Evolutionary conservation across 495 filamentous ascomycete species (phyloP).

Genomic region (Talaromyces nanjingensis): DNA sequence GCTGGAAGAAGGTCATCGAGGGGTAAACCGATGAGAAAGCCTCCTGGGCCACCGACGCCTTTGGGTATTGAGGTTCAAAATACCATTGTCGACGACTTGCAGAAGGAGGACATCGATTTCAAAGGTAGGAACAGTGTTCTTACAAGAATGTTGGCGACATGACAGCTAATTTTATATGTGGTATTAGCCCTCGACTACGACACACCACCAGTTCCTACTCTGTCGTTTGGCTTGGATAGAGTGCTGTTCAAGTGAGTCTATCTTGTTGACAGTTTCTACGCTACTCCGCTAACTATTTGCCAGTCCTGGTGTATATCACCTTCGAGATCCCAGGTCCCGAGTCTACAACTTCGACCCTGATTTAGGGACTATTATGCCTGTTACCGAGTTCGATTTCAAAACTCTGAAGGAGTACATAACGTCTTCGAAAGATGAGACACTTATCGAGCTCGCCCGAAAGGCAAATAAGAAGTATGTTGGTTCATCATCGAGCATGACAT

Average conservation of each 20-base stretch:
- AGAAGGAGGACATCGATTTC: neutral
- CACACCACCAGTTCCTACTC: constrained; percentile 55
- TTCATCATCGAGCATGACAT: constrained; percentile 94
- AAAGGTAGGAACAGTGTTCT: neutral
- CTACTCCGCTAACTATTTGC: neutral
- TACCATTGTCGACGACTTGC: neutral
- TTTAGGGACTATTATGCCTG: constrained; percentile 83
- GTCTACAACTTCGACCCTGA: constrained; percentile 97
- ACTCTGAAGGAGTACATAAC: constrained; percentile 79
- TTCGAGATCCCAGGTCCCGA: constrained; percentile 80
- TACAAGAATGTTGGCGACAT: neutral
- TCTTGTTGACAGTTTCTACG: neutral
- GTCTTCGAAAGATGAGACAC: constrained; percentile 70
- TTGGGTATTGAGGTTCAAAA: neutral
- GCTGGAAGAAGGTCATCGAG: neutral
- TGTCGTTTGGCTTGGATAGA: constrained; percentile 77
- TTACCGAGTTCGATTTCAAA: constrained; percentile 84
- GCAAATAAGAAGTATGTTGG: constrained; percentile 80
- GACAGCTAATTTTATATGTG: neutral
- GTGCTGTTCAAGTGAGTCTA: constrained; percentile 77
- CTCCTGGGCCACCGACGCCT: neutral
- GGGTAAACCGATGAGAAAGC: neutral
- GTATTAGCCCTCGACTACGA: constrained; percentile 41
- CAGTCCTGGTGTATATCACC: constrained; percentile 78
- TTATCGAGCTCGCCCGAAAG: constrained; percentile 57